A percentile compares a stretch with the other conserved stretches of the same genome.
These are phyloP conservation scores for Trichosporon asahii DNA, from an alignment of 1,284 basidiomycete genomes.

Conservation along the genomic window DNA sequence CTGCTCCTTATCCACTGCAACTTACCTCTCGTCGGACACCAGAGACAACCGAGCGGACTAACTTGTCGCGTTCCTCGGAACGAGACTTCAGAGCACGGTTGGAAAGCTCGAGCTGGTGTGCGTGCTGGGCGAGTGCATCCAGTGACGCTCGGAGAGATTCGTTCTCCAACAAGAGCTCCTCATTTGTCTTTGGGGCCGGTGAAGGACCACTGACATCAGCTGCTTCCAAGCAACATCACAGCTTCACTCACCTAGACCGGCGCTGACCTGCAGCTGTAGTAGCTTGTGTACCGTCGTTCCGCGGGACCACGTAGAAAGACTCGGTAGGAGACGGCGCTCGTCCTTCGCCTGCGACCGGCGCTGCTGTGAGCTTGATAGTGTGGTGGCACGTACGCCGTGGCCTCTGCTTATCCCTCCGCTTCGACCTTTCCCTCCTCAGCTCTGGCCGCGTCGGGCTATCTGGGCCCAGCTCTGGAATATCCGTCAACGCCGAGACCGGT, in stretches of 20 bases:
- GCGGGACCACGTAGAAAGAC: slow-evolving; percentile 41
- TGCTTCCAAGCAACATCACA: too few species aligned
- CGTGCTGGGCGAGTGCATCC: slow-evolving; percentile 46
- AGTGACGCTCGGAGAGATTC: slow-evolving; percentile 44
- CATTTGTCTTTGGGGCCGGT: slow-evolving; percentile 43
- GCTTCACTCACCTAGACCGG: not conserved
- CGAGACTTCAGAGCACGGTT: slow-evolving; percentile 33
- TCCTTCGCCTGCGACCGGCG: not conserved
- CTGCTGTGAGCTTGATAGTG: not conserved
- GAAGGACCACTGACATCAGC: not conserved
- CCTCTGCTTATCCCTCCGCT: not conserved
- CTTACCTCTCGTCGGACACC: slow-evolving; percentile 46
- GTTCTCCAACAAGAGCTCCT: slow-evolving; percentile 51
- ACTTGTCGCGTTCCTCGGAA: slow-evolving; percentile 39
- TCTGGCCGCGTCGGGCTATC: not conserved
- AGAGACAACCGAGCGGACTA: slow-evolving; percentile 41
- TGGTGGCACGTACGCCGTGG: not conserved
- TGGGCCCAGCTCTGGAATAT: not conserved
- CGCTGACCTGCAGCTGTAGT: not conserved
- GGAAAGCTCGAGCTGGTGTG: slow-evolving; percentile 36
- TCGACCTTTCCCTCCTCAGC: not conserved
- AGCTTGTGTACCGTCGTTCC: not conserved
- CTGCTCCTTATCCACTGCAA: too few species aligned
- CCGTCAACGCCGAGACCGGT: not conserved
- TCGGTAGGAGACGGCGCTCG: slow-evolving; percentile 30